Evolutionary conservation across 2,329 filamentous ascomycete species (phyloP).

Genomic region (Ceratocystis smalleyi): DNA sequence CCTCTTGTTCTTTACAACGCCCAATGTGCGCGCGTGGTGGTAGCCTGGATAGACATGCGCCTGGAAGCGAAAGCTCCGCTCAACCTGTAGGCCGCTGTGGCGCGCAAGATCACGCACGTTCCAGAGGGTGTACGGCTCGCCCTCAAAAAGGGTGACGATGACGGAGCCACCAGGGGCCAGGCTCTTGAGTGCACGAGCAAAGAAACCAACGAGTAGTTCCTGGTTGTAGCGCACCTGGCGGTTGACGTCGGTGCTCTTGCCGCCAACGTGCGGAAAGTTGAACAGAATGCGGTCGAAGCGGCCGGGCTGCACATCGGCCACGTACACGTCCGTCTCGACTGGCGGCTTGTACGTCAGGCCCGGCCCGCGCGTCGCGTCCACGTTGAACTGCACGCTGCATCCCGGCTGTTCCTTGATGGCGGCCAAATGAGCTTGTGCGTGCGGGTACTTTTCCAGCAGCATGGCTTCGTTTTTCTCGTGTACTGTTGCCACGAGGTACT

Average conservation of each 20-base stretch:
- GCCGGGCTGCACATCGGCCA: slow-evolving; percentile 12
- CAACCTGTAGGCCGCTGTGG: slow-evolving; percentile 55
- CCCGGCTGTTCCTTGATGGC: slow-evolving; percentile 27
- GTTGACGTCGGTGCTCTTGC: slow-evolving; percentile 83
- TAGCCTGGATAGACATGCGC: slow-evolving; percentile 57
- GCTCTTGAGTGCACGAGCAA: slow-evolving; percentile 36
- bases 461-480: slow-evolving; percentile 42
- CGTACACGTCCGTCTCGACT: slow-evolving; percentile 19
- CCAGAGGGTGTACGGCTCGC: slow-evolving; percentile 89
- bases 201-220: slow-evolving; percentile 56
- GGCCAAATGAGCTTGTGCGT: slow-evolving; percentile 44
- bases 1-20: slow-evolving; percentile 39
- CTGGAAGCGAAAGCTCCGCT: slow-evolving; percentile 55
- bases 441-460: slow-evolving; percentile 59
- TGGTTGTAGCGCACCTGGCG: slow-evolving; percentile 88
- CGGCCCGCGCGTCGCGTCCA: slow-evolving; percentile 52
- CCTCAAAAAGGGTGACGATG: slow-evolving; percentile 79
- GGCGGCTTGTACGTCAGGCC: slow-evolving; percentile 27
- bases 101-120: slow-evolving; percentile 78
- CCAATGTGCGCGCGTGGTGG: slow-evolving; percentile 55
- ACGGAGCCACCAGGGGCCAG: slow-evolving; percentile 41
- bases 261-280: slow-evolving; percentile 95
- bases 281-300: slow-evolving; percentile 70
- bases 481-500: slow-evolving; percentile 52
- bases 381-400: slow-evolving; percentile 38